Conservation (phyloP, 78 protist species). For the Trichosphaerium sp. region DNA sequence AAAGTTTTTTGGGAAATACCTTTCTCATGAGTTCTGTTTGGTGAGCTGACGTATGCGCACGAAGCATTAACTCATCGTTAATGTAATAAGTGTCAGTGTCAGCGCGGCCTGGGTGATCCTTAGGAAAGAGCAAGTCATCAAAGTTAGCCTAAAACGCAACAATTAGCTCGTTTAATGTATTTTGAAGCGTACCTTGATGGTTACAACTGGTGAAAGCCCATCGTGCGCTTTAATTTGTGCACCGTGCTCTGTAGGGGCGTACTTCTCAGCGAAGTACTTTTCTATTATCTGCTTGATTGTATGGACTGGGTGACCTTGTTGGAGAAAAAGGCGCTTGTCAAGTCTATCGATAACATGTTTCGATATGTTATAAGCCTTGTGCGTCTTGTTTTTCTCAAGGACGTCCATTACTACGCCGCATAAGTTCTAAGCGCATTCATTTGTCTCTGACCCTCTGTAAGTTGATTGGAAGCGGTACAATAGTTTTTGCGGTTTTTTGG, state of each 20-base stretch:
- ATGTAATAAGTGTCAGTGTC: slow-evolving; percentile 71
- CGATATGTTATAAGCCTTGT: too few relatives aligned
- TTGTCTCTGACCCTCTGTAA: too few relatives aligned
- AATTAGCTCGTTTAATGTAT: too few relatives aligned
- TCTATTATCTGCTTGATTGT: slow-evolving; percentile 31
- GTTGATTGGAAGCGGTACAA: too few relatives aligned
- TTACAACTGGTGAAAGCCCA: slow-evolving; percentile 15
- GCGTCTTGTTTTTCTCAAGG: too few relatives aligned
- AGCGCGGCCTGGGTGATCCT: slow-evolving; percentile 46
- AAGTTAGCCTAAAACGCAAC: slow-evolving; percentile 49
- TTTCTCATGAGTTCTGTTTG: slow-evolving; percentile 42
- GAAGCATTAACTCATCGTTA: neutral
- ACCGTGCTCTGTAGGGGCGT: neutral
- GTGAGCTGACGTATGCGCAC: slow-evolving; percentile 72
- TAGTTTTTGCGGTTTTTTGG: too few relatives aligned
- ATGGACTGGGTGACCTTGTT: slow-evolving; percentile 22
- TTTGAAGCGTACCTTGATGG: neutral
- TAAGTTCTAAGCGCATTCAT: too few relatives aligned
- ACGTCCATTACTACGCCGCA: too few relatives aligned
- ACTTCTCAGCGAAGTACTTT: slow-evolving; percentile 12
- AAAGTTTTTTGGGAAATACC: too few relatives aligned
- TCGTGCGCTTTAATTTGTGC: slow-evolving; percentile 19
- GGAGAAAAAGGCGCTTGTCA: too few relatives aligned
- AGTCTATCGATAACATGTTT: too few relatives aligned
- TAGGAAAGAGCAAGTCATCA: slow-evolving; percentile 56